phyloP scores from a whole-genome alignment of 129 eudicot genomes.

The Daucus carota region DH1_v3.0 NC_030388.2:3188501-3189000 shows the following conservation, averaged over 20 bases:
- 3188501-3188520: neutral
- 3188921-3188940: neutral
- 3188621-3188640: slow-evolving; percentile 79
- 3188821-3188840: slow-evolving; percentile 96
- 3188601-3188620: slow-evolving; percentile 93
- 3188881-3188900: slow-evolving; percentile 60
- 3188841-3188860: slow-evolving; percentile 86
- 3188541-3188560: slow-evolving; percentile 50
- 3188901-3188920: slow-evolving; percentile 9
- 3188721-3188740: neutral
- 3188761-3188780: neutral
- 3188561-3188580: slow-evolving; percentile 84
- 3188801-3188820: slow-evolving; percentile 58
- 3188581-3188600: slow-evolving; percentile 71
- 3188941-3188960: neutral
- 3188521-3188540: neutral
- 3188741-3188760: neutral
- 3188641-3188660: slow-evolving; percentile 26
- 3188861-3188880: slow-evolving; percentile 70
- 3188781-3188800: slow-evolving; percentile 69
- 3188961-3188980: neutral
- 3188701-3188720: neutral
- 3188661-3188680: neutral
- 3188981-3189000: neutral
- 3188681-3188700: slow-evolving; percentile 1